Conservation (phyloP, 2,329 filamentous ascomycete genomes). For the Talaromyces sp. region DNA sequence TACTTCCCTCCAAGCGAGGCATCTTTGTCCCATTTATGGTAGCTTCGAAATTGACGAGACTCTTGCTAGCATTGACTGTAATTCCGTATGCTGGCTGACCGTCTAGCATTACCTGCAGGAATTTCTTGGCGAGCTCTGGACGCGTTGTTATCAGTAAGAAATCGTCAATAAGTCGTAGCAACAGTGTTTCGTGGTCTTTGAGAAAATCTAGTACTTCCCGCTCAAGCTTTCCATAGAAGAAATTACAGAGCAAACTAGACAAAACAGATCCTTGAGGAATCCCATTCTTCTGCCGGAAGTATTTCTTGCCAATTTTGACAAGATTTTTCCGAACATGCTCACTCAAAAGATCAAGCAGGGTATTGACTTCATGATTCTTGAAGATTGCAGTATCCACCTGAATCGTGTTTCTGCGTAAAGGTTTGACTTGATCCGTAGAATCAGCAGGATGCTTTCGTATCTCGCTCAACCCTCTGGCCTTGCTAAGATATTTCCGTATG, state of each 20-base stretch:
- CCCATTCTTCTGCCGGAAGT: slow-evolving; percentile 78
- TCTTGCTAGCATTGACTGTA: slow-evolving; percentile 69
- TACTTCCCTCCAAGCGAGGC: slow-evolving; percentile 42
- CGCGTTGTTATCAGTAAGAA: slow-evolving; percentile 82
- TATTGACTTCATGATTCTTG: slow-evolving; percentile 51
- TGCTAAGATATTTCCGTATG: slow-evolving; percentile 48
- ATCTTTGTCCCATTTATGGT: slow-evolving; percentile 51
- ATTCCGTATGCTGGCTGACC: slow-evolving; percentile 79
- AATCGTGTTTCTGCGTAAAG: slow-evolving; percentile 60
- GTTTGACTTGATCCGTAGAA: slow-evolving; percentile 44
- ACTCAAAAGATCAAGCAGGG: slow-evolving; percentile 64
- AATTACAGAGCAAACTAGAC: slow-evolving; percentile 83
- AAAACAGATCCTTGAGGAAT: slow-evolving; percentile 92
- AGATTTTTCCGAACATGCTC: slow-evolving; percentile 82
- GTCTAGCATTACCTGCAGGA: slow-evolving; percentile 73
- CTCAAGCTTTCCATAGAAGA: slow-evolving; percentile 91
- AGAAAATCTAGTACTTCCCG: slow-evolving; percentile 63
- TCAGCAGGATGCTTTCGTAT: slow-evolving; percentile 37
- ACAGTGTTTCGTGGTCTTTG: slow-evolving; percentile 53
- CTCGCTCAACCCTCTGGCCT: slow-evolving; percentile 45
- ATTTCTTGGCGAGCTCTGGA: slow-evolving; percentile 59
- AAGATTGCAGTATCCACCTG: slow-evolving; percentile 68
- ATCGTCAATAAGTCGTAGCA: slow-evolving; percentile 84
- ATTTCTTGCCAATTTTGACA: slow-evolving; percentile 81
- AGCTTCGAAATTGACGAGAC: slow-evolving; percentile 75